Evolutionary conservation across 805 yeast genomes (phyloP).

Genomic region (Lipomyces chichibuensis): DNA sequence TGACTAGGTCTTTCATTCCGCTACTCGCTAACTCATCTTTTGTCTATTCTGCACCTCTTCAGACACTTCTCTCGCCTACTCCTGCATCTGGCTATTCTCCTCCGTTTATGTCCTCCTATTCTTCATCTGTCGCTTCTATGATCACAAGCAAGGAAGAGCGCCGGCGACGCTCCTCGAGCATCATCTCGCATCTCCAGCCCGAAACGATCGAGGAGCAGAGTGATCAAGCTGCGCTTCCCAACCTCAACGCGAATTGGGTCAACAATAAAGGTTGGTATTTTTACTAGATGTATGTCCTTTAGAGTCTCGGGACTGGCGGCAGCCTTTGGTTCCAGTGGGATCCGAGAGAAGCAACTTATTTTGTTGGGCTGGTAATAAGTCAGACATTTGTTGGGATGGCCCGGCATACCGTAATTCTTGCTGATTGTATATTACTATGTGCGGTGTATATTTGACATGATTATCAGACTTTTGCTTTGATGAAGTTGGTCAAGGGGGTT

Average conservation of each 20-base stretch:
- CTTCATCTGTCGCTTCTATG: conserved; percentile 26
- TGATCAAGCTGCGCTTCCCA: conserved; percentile 86
- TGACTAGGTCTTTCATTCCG: not conserved
- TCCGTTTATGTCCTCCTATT: conserved; percentile 23
- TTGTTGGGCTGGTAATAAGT: not conserved
- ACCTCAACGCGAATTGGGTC: conserved; percentile 95
- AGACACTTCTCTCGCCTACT: not conserved
- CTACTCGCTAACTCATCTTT: not conserved
- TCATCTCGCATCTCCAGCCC: conserved; percentile 89
- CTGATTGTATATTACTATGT: not conserved
- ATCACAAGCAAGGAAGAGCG: conserved; percentile 33
- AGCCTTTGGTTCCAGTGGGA: not conserved
- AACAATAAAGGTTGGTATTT: conserved; percentile 68
- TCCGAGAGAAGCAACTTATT: not conserved
- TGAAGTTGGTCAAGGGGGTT: not conserved
- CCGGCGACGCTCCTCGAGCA: conserved; percentile 81
- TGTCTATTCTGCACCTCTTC: not conserved
- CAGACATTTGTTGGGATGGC: not conserved
- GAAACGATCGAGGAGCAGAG: conserved; percentile 89
- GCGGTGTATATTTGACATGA: not conserved
- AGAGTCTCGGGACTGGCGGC: not conserved
- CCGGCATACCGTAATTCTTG: not conserved
- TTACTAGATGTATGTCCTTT: not conserved
- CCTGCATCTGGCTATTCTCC: not conserved
- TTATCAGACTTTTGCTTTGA: not conserved